Conservation (phyloP, 108 stramenopile species). For the Cyclotella choctawhatcheeana region DNA sequence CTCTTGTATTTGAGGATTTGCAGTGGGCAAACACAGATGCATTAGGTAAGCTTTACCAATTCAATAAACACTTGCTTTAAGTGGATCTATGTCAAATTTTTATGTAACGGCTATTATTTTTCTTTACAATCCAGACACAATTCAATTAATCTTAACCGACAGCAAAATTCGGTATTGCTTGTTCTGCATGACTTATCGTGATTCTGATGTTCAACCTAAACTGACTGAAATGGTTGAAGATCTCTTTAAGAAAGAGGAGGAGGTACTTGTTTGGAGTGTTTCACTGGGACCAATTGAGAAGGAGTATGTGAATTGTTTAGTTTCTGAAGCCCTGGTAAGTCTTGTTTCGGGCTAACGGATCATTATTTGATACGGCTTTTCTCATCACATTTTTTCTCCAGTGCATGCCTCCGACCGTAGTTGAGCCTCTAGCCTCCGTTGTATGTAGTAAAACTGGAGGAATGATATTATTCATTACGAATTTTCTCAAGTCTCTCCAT, state of each 20-base stretch:
- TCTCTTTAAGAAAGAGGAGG: too few species aligned
- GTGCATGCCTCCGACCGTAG: slow-evolving; percentile 12
- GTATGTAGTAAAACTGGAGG: slow-evolving; percentile 33
- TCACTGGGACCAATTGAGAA: slow-evolving; percentile 16
- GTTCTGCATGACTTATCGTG: slow-evolving; percentile 32
- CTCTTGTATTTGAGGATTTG: slow-evolving; percentile 22
- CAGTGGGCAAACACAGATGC: slow-evolving; percentile 31
- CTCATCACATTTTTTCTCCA: neutral
- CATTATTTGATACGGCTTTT: neutral
- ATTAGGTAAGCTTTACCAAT: neutral
- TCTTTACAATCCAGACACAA: too few species aligned
- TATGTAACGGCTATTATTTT: too few species aligned
- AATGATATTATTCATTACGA: slow-evolving; percentile 15
- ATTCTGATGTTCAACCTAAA: slow-evolving; percentile 3
- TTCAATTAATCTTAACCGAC: too few species aligned
- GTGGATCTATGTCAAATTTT: too few species aligned
- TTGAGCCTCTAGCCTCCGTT: slow-evolving; percentile 9
- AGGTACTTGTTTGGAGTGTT: neutral
- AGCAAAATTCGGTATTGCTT: slow-evolving; percentile 21
- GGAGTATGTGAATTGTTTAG: slow-evolving; percentile 13
- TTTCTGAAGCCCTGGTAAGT: slow-evolving; percentile 27
- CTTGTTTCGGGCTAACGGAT: too few species aligned
- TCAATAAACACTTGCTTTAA: neutral
- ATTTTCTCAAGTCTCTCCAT: slow-evolving; percentile 29
- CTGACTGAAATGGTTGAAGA: slow-evolving; percentile 12